Evolutionary conservation across 331 rosid species (phyloP), one percentile per base, ranked within the genome.

Genomic region (Quercus phellos): DNA sequence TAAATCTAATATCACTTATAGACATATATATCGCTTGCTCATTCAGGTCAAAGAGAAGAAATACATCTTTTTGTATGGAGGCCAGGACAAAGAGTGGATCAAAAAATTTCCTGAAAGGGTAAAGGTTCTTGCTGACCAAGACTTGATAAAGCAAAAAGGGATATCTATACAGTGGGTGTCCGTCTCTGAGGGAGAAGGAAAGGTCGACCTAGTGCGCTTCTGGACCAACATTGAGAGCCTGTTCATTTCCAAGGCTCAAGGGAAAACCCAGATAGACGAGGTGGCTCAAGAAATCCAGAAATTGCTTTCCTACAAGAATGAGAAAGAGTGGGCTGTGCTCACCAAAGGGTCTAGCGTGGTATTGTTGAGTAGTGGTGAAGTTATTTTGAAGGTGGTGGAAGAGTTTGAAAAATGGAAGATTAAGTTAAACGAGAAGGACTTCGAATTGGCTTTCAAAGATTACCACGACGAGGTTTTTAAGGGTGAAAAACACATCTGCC

Each of bases 261-360:
- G 34, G 12, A 69, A 68, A 3, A 74, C 69, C 27, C 30, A 81
- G 34, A 55, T 9, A 4, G 79, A 86, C 73, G 24, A 34, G 0
- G 61, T 77, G 11, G 51, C 76, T 5, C 55, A 35, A 22, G 82
- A 86, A 56, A 43, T 87, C 74, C 81, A 78, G 24, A 81, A 76
- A 77, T 68, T 84, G 32, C 79, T 81, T 0, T 81, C 88, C 74
- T 84, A 81, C 83, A 84, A 87, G 53, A 81, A 84, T 30, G 90
- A 87, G 51, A 84, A 69, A 5, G 87, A 86, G 1, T 84, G 90
- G 90, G 86, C 77, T 1, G 66, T 87, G 63, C 79, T 87, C 9
- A 69, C 74, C 86, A 79, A 84, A n/a, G 90, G 88, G 7, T 74
- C 82, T 0, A 61, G 24, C 2, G 84, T 76, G 74, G 73, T 87